A percentile compares a stretch with the other conserved stretches of the same genome.
These are phyloP conservation scores for Cairneyella variabilis DNA, from an alignment of 495 filamentous ascomycete species.

Conservation along the genomic window DNA sequence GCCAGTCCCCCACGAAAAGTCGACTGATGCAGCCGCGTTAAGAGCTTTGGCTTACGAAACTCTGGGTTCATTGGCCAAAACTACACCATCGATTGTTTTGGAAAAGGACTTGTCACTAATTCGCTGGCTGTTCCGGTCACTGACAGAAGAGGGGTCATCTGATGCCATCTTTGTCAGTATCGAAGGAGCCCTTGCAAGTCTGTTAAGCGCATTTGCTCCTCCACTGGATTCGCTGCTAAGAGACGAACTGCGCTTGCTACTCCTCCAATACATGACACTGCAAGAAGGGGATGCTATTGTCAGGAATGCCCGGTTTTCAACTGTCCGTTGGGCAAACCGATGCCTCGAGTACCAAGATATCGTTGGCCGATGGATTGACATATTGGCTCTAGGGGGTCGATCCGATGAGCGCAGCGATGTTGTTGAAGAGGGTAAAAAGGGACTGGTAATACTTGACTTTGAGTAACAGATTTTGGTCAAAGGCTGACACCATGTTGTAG, in stretches of 20 bases:
- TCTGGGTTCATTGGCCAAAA: slow-evolving; percentile 73
- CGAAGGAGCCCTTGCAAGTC: slow-evolving; percentile 79
- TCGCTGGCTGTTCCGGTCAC: slow-evolving; percentile 73
- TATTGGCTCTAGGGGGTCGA: slow-evolving; percentile 68
- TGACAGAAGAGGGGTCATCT: slow-evolving; percentile 75
- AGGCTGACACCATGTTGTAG: slow-evolving; percentile 11
- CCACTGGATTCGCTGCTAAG: slow-evolving; percentile 41
- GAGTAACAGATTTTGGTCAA: not conserved
- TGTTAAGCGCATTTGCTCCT: slow-evolving; percentile 56
- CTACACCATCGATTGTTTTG: slow-evolving; percentile 41
- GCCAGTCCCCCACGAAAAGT: slow-evolving; percentile 57
- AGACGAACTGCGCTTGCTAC: slow-evolving; percentile 42
- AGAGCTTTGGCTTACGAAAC: slow-evolving; percentile 78
- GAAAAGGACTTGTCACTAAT: slow-evolving; percentile 59
- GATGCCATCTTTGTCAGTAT: slow-evolving; percentile 78
- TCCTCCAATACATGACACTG: slow-evolving; percentile 63
- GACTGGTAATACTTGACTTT: slow-evolving; percentile 46
- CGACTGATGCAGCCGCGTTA: slow-evolving; percentile 59
- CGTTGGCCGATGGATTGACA: slow-evolving; percentile 79
- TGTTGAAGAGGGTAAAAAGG: slow-evolving; percentile 84
- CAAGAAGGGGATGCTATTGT: slow-evolving; percentile 47
- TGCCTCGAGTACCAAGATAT: slow-evolving; percentile 78
- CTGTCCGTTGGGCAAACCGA: slow-evolving; percentile 87
- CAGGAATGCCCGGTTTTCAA: slow-evolving; percentile 71
- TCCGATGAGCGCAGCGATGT: slow-evolving; percentile 71